Percentiles rank a stretch among this genome's conserved stretches.
Evolutionary conservation across 306 rosid species (phyloP).

Genomic region (Prunus armeniaca): DNA sequence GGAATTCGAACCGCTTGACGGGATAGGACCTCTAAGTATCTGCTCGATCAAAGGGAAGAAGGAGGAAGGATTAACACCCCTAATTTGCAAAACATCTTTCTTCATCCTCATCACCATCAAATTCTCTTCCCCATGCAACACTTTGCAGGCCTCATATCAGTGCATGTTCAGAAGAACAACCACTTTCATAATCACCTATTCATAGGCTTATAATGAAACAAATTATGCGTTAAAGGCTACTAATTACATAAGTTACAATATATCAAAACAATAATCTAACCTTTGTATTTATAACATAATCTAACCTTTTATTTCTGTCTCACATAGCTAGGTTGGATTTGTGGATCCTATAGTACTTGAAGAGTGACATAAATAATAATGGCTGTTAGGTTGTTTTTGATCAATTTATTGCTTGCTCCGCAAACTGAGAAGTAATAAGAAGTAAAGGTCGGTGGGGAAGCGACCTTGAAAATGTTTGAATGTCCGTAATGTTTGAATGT

Average conservation of each 20-base stretch:
- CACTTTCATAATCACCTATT: not conserved
- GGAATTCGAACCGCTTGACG: not conserved
- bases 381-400: too few species aligned
- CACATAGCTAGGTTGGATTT: too few species aligned
- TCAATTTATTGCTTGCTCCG: not conserved
- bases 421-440: not conserved
- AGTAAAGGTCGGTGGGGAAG: not conserved
- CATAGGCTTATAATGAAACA: too few species aligned
- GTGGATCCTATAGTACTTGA: too few species aligned
- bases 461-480: not conserved
- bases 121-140: not conserved
- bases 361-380: too few species aligned
- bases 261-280: too few species aligned
- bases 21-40: not conserved
- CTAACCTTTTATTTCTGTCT: too few species aligned
- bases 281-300: too few species aligned
- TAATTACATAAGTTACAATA: too few species aligned
- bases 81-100: not conserved
- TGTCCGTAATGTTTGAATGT: not conserved
- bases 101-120: not conserved
- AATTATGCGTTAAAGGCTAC: too few species aligned
- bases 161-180: constrained; percentile 8
- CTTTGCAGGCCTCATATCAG: constrained; percentile 4
- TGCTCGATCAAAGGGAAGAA: not conserved
- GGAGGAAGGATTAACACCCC: not conserved